Evolutionary conservation across 768 basidiomycete genomes (phyloP), one percentile per base, ranked within the genome.

Genomic region (Terana coerulea): DNA sequence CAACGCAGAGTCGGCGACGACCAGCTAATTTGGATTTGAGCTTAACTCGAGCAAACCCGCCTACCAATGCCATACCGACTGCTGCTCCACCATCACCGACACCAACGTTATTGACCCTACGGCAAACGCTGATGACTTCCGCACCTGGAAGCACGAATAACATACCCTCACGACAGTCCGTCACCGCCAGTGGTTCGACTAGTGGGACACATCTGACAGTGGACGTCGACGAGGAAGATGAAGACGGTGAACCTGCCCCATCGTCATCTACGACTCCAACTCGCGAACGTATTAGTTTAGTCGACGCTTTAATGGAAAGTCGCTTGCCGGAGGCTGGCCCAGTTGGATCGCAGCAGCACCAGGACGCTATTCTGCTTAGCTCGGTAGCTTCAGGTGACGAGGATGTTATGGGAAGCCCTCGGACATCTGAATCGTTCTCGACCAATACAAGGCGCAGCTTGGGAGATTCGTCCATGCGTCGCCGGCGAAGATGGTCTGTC

Each of bases 241-340:
- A 73, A 7, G 75, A 60, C 9, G 63, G 56, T 25, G 62, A 58
- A 17, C 40, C 58, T 3, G 60, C 61, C 15, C 58, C 64, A 11
- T 65, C 68, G 48, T 69, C 71, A 0, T 60, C 61, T 12, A 59
- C 62, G 6, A 64, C 62, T 12, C 63, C 68, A 0, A 66, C 61
- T 34, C 65, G 81, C 49, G 86, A 88, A 29, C 75, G 76, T 24
- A 84, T 93, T 31, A 84, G 81, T 24, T 76, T 93, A 35, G 83
- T 77, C 0, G 81, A 92, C 57, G 84, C 84, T 9, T 70, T 93
- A 17, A 61, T 87, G 47, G 90, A 93, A 70, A 91, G 89, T 58
- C 83, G 90, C 31, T 66, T 88, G 28, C 89, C 90, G 6, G 76
- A 84, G 30, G 62, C 88, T 12, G 87, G 90, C 14, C 89, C 89